Base-by-base conservation (phyloP, 768 basidiomycete genomes). In the Hypholoma fasciculare region DNA sequence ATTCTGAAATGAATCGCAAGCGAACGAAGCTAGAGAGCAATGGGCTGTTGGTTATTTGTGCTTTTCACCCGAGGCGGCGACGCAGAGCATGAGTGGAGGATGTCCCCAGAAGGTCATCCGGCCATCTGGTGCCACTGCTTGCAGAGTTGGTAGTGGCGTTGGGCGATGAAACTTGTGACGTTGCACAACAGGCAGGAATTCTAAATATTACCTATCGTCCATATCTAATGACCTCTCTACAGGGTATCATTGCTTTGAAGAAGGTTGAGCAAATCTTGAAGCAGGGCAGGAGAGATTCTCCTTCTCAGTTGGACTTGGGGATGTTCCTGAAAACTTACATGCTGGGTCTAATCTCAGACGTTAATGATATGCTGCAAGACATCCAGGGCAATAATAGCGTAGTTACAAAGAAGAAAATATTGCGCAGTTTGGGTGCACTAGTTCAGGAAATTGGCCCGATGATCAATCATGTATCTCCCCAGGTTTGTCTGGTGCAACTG, bases 301-400 rank as follows among this genome's bases (percentile, higher is more conserved):
- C 62, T 20, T 56, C 70, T 57, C 63, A 66, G 17, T 67, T 72
- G 20, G 78, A 81, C 56, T 70, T 91, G 38, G 78, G 81, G 19
- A 71, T 72, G 0, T 89, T 94, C 55, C 75, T 98, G 49, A 87
- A 88, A 70, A 77, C 76, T 7, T 82, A 93, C 61, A 88, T 96
- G 74, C 82, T 97, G 6, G 96, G 92, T 1, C 78, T 98, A 55
- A 87, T 98, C 17, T 86, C 92, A 0, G 79, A 87, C 61, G 81
- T 97, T 64, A 96, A 91, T 63, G 92, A 94, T 34, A 85, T 89
- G 72, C 72, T 98, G 53, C 92, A 94, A 68, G 95, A 94, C 58
- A 79, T 89, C 1, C 84, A 87, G 20, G 91, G 90, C 4, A 93
- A 90, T 72, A 89, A 89, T 62, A 76, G 87, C 0, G 76, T 84